A percentile compares a stretch with the other conserved stretches of the same genome.
Conservation (phyloP, 208 protist species). For the Leishmania amazonensis region DNA sequence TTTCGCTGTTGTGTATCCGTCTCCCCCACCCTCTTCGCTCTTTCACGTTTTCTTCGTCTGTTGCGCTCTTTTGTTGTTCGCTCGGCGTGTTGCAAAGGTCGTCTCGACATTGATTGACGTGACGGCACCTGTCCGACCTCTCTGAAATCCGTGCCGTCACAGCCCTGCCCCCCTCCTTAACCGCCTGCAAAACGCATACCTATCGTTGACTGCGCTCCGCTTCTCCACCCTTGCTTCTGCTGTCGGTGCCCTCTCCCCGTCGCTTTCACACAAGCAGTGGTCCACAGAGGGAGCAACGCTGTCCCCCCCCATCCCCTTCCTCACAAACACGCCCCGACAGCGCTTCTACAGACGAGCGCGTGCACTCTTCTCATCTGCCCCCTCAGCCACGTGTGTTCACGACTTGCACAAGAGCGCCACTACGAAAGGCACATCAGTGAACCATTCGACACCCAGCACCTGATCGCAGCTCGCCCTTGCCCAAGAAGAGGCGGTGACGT, state of each 20-base stretch:
- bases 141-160: neutral
- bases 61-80: neutral
- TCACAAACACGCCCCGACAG: neutral
- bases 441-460: neutral
- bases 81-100: neutral
- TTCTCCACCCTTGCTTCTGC: neutral
- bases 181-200: neutral
- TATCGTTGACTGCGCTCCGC: neutral
- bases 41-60: neutral
- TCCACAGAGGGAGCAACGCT: neutral
- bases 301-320: neutral
- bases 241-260: neutral
- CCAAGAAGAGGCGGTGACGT: neutral
- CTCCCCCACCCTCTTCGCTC: neutral
- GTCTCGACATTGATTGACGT: neutral
- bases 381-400: neutral
- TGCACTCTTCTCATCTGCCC: neutral
- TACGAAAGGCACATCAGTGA: neutral
- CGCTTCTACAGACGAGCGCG: neutral
- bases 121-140: neutral
- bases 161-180: no score
- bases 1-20: constrained; percentile 9
- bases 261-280: neutral
- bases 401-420: neutral
- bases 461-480: neutral